Percentiles rank a stretch among this genome's conserved stretches.
Conservation (phyloP, 805 yeast genomes). For the Cyberlindnera nakhonratchasimensis region DNA sequence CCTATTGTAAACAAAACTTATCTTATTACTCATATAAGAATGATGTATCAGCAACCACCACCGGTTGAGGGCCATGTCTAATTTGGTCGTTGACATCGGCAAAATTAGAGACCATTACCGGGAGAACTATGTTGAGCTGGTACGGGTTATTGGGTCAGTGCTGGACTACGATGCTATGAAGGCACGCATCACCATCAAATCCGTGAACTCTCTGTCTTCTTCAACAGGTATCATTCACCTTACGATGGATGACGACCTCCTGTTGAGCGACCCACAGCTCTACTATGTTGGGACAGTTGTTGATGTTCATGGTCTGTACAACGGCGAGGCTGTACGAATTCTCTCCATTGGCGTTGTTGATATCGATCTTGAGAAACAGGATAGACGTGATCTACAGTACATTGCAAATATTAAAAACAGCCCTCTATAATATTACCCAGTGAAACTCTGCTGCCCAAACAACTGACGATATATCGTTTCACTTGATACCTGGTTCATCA, state of each 20-base stretch:
- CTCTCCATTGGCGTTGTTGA: slow-evolving; percentile 13
- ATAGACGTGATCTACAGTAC: slow-evolving; percentile 7
- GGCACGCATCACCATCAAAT: slow-evolving; percentile 13
- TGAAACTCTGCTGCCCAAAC: slow-evolving; percentile 34
- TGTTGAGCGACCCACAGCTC: slow-evolving; percentile 16
- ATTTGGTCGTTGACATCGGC: slow-evolving; percentile 14
- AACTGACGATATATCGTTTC: slow-evolving; percentile 71
- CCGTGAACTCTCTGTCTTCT: slow-evolving; percentile 15
- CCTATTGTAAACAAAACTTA: too few species aligned
- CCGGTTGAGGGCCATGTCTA: slow-evolving; percentile 18
- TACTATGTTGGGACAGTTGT: slow-evolving; percentile 21
- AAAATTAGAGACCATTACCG: slow-evolving; percentile 5
- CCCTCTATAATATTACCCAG: slow-evolving; percentile 9
- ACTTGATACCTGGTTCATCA: slow-evolving; percentile 53
- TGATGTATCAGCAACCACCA: too few species aligned
- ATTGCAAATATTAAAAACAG: slow-evolving; percentile 8
- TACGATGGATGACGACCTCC: slow-evolving; percentile 14
- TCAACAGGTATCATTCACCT: slow-evolving; percentile 7
- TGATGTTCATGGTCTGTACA: slow-evolving; percentile 18
- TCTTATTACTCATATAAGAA: too few species aligned
- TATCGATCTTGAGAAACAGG: slow-evolving; percentile 4
- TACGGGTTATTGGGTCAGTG: slow-evolving; percentile 22
- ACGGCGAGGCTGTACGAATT: slow-evolving; percentile 13
- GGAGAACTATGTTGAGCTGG: slow-evolving; percentile 16
- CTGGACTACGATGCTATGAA: slow-evolving; percentile 20